These are phyloP conservation scores for Fusarium scirpi DNA, from an alignment of 2,329 filamentous ascomycete species.

Conservation along the genomic window DNA sequence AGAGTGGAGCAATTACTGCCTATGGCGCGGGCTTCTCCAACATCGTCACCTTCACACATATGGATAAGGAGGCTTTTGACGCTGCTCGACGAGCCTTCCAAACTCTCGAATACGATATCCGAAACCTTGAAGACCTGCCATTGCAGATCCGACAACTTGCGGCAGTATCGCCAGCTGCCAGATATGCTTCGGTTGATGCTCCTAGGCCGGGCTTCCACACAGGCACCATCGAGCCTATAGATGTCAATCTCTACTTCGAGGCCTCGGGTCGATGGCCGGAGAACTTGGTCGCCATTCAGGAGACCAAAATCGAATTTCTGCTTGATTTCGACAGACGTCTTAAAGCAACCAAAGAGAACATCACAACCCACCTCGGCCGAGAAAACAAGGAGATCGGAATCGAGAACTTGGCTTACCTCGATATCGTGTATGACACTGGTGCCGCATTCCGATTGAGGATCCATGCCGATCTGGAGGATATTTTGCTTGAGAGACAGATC, in stretches of 20 bases:
- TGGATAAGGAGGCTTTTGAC: constrained; percentile 72
- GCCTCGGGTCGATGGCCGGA: constrained; percentile 95
- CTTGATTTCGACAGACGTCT: constrained; percentile 80
- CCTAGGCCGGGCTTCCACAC: constrained; percentile 58
- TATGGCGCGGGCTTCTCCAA: constrained; percentile 64
- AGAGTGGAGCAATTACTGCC: constrained; percentile 65
- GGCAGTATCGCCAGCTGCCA: constrained; percentile 76
- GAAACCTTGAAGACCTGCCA: constrained; percentile 83
- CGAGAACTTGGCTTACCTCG: constrained; percentile 84
- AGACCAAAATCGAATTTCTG: constrained; percentile 92
- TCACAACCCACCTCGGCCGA: constrained; percentile 79
- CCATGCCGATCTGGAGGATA: constrained; percentile 87
- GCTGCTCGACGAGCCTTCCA: constrained; percentile 76
- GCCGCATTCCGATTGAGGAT: constrained; percentile 87
- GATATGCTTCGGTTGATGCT: constrained; percentile 73
- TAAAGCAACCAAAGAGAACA: constrained; percentile 67
- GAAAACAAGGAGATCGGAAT: constrained; percentile 78
- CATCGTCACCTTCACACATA: constrained; percentile 59
- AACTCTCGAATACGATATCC: constrained; percentile 80
- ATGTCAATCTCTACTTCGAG: constrained; percentile 91
- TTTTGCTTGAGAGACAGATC: constrained; percentile 80
- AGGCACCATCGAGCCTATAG: constrained; percentile 68
- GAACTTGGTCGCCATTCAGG: constrained; percentile 88
- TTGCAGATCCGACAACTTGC: constrained; percentile 86
- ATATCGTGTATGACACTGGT: constrained; percentile 79